phyloP scores from a whole-genome alignment of 1,139 yeast genomes.

The Suhomyces bribrorum region DNA sequence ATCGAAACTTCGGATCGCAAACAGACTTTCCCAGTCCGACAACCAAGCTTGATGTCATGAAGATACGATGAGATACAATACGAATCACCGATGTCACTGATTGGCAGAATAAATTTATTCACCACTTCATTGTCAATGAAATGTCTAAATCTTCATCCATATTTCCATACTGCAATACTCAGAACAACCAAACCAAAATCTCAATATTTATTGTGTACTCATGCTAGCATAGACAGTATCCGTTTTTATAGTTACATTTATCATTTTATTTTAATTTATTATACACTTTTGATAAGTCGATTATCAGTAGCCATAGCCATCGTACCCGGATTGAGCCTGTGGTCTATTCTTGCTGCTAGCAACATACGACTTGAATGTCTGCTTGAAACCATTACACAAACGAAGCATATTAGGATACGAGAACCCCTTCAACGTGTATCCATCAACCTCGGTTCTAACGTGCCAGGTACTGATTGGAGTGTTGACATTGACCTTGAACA shows the following conservation, averaged over 20 bases:
- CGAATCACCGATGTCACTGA: too few species aligned
- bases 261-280: conserved; percentile 4
- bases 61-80: too few species aligned
- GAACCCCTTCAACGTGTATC: conserved; percentile 76
- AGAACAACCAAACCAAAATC: too few species aligned
- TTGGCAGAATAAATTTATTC: too few species aligned
- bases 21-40: too few species aligned
- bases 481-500: conserved; percentile 75
- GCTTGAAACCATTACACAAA: conserved; percentile 92
- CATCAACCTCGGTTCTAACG: conserved; percentile 84
- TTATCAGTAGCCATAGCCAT: conserved; percentile 32
- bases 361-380: conserved; percentile 43
- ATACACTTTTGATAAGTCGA: conserved; percentile 8
- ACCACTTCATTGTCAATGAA: too few species aligned
- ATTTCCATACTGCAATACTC: too few species aligned
- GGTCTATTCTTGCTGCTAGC: conserved; percentile 18
- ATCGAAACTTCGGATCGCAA: conserved; percentile 53
- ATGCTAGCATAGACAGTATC: background rate
- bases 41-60: too few species aligned
- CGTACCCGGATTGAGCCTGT: conserved; percentile 23
- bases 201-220: too few species aligned
- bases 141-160: too few species aligned
- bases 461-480: conserved; percentile 85
- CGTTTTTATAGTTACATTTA: background rate
- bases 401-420: conserved; percentile 84